A percentile compares a stretch with the other conserved stretches of the same genome.
phyloP scores from a whole-genome alignment of 352 stramenopile genomes.

The Phytophthora fragariaefolia region DNA sequence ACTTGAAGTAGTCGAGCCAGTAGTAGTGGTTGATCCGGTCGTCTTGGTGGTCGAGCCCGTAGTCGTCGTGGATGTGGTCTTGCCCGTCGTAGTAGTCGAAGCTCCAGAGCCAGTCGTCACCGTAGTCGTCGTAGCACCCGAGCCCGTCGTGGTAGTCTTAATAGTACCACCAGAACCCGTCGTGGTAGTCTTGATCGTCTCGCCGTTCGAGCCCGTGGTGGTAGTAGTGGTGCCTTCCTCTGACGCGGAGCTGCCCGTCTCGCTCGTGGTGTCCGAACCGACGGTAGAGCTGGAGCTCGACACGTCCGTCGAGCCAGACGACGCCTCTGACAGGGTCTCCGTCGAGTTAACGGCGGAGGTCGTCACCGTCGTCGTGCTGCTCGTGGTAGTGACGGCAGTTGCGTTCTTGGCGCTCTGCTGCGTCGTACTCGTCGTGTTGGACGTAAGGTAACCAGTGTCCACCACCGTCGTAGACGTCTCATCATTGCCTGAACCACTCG shows the following conservation, averaged over 20 bases:
- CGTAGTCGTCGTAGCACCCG: conserved; percentile 17
- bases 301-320: conserved; percentile 29
- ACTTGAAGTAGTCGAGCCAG: conserved; percentile 19
- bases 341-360: conserved; percentile 33
- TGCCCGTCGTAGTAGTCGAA: conserved; percentile 27
- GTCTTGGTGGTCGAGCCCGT: conserved; percentile 11
- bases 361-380: conserved; percentile 32
- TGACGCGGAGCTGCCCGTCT: conserved; percentile 17
- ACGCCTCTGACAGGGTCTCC: conserved; percentile 35
- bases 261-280: conserved; percentile 11
- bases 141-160: conserved; percentile 24
- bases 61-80: conserved; percentile 25
- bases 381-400: conserved; percentile 31
- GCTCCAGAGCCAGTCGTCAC: conserved; percentile 21
- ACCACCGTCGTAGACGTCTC: conserved; percentile 35
- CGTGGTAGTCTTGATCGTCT: conserved; percentile 22
- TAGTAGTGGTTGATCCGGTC: conserved; percentile 17
- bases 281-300: conserved; percentile 23
- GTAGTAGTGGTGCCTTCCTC: conserved; percentile 25
- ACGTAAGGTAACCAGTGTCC: conserved; percentile 41
- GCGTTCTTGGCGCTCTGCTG: conserved; percentile 24
- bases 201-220: conserved; percentile 20
- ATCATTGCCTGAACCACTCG: conserved; percentile 18
- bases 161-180: conserved; percentile 20
- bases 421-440: conserved; percentile 38